A percentile compares a stretch with the other conserved stretches of the same genome.
Evolutionary conservation across 768 basidiomycete species (phyloP).

Genomic region (Mycena pura): DNA sequence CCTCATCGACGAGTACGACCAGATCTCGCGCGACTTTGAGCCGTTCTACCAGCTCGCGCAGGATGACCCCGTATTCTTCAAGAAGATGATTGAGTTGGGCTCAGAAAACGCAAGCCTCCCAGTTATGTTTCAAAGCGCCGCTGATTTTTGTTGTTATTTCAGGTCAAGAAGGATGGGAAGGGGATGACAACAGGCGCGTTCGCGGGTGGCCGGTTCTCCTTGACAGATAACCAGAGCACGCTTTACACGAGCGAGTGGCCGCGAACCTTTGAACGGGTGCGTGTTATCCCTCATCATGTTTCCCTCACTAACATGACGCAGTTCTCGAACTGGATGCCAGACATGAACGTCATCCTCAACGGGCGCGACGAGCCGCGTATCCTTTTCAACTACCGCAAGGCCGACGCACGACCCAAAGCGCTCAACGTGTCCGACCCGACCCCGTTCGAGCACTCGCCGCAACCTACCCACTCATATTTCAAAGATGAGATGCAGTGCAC

Average conservation of each 20-base stretch:
- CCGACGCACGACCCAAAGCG: slow-evolving; percentile 6
- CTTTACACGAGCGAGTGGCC: slow-evolving; percentile 25
- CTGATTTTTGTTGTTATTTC: not conserved
- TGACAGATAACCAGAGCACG: slow-evolving; percentile 20
- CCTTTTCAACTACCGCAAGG: slow-evolving; percentile 19
- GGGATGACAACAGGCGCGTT: slow-evolving; percentile 23
- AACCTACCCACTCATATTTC: slow-evolving; percentile 18
- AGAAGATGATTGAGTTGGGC: slow-evolving; percentile 15
- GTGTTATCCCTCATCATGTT: not conserved
- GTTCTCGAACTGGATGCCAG: slow-evolving; percentile 19
- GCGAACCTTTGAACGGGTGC: slow-evolving; percentile 18
- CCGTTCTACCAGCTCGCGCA: slow-evolving; percentile 28
- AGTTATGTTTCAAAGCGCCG: not conserved
- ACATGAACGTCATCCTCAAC: slow-evolving; percentile 24
- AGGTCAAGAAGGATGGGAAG: slow-evolving; percentile 13
- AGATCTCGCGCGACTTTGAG: slow-evolving; percentile 27
- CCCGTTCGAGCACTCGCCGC: slow-evolving; percentile 24
- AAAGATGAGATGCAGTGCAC: slow-evolving; percentile 23
- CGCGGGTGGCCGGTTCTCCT: not conserved
- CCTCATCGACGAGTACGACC: slow-evolving; percentile 29
- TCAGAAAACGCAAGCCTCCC: not conserved
- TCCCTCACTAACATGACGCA: not conserved
- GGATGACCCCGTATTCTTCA: slow-evolving; percentile 23
- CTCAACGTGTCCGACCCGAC: slow-evolving; percentile 19
- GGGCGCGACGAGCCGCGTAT: slow-evolving; percentile 29